Evolutionary conservation across 768 basidiomycete genomes (phyloP).

Genomic region (Cystobasidium ongulense): DNA sequence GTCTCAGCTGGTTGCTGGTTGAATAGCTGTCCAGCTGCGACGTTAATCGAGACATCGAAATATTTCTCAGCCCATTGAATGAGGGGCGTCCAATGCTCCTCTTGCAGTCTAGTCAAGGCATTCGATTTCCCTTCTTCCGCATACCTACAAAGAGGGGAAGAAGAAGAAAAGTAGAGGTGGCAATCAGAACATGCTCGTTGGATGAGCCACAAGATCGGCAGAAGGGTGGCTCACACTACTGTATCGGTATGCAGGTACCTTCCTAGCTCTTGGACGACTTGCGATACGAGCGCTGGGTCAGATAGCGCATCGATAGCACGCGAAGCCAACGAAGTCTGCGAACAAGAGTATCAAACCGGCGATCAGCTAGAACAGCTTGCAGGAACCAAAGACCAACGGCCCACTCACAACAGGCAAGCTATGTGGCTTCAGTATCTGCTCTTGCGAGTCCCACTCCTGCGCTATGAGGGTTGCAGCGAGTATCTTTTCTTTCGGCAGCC

Average conservation of each 20-base stretch:
- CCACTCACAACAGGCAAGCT: slow-evolving; percentile 72
- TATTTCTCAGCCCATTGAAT: slow-evolving; percentile 65
- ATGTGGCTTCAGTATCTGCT: slow-evolving; percentile 72
- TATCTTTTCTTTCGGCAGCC: slow-evolving; percentile 61
- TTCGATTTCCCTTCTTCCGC: slow-evolving; percentile 41
- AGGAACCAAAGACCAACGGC: neutral
- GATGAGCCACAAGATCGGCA: neutral
- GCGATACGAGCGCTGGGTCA: slow-evolving; percentile 53
- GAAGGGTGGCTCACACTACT: slow-evolving; percentile 64
- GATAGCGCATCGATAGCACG: slow-evolving; percentile 74
- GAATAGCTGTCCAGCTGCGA: slow-evolving; percentile 58
- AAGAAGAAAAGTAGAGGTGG: slow-evolving; percentile 55
- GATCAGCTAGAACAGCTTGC: too few relatives aligned
- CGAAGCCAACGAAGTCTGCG: slow-evolving; percentile 80
- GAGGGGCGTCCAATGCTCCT: slow-evolving; percentile 78
- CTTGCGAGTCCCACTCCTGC: slow-evolving; percentile 93
- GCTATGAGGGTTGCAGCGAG: slow-evolving; percentile 78
- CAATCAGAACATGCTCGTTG: neutral
- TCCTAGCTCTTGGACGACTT: slow-evolving; percentile 63
- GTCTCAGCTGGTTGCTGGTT: slow-evolving; percentile 65
- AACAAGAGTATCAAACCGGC: neutral
- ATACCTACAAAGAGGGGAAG: neutral
- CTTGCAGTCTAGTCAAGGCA: slow-evolving; percentile 66
- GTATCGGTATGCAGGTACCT: slow-evolving; percentile 92
- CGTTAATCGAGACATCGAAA: slow-evolving; percentile 59